Base-by-base conservation (phyloP, 2,329 filamentous ascomycete genomes). In the Curvularia sp. region DNA sequence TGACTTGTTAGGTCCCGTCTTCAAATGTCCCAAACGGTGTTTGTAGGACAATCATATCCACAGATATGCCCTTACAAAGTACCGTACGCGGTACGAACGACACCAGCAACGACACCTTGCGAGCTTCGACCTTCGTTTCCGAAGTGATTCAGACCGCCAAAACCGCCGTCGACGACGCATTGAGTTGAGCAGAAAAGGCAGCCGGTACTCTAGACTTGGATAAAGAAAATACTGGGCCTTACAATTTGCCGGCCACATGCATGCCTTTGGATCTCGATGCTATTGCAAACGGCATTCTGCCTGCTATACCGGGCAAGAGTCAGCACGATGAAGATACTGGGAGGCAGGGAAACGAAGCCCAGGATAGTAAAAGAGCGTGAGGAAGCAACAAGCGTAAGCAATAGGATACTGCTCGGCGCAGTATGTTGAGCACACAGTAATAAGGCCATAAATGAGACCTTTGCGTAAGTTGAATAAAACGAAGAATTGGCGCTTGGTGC, bases 181-280 rank as follows among this genome's bases (percentile, higher is more conserved):
- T 73, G 7, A 54, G 59, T 2, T 75, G 72, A 71, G 66, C 66
- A 1, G 68, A 73, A 52, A 59, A 68, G 45, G 74, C 73, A 34
- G 67, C 58, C 13, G 65, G 68, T 9, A 55, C 64, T 12, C 46
- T 76, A 41, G 57, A 62, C 27, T 53, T 39, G 15, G 57, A 65
- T 7, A 60, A 71, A 27, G 66, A 71, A 21, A 63, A 58, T 23
- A 60, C 66, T n/a, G 74, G 73, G 12, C 75, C 73, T 3, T 77
- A 76, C 28, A 52, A 65, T 5, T 74, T 68, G 21, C 69, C 67
- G 4, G 69, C 66, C 12, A 76, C 69, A 13, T 75, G 74, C 53
- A 65, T 65, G 13, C 68, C 69, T 15, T 74, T 70, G 7, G 74
- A 77, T 49, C 59, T 77, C 12, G 75, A 77, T 62, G 60, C 61